phyloP scores from a whole-genome alignment of 169 alveolate genomes.

The Eimeria maxima region DNA sequence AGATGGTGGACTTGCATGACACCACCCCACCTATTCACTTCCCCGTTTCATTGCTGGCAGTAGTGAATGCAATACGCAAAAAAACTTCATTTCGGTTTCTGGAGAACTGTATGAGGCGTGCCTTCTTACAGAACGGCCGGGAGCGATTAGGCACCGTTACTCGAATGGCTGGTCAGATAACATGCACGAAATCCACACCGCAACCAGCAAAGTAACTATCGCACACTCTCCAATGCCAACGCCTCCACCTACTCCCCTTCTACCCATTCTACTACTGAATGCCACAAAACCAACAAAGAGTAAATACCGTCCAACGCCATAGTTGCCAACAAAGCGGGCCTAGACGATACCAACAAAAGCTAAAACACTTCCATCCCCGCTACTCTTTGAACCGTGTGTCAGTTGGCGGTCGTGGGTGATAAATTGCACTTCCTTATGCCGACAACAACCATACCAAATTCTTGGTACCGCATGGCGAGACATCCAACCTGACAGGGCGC shows the following conservation, averaged over 20 bases:
- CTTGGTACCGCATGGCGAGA: neutral
- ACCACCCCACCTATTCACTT: neutral
- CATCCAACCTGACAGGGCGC: neutral
- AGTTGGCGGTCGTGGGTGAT: neutral
- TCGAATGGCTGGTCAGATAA: neutral
- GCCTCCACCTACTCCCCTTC: neutral
- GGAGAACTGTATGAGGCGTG: neutral
- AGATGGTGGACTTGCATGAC: neutral
- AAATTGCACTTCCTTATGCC: neutral
- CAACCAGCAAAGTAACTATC: neutral
- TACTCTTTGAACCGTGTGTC: neutral
- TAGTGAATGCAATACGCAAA: neutral
- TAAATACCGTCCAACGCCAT: neutral
- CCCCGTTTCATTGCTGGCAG: neutral
- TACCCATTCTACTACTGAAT: neutral
- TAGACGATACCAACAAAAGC: neutral
- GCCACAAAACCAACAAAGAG: neutral
- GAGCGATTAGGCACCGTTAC: neutral
- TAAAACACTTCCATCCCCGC: neutral
- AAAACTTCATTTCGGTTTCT: slow-evolving; percentile 1
- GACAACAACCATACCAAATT: neutral
- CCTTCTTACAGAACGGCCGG: neutral
- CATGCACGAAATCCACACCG: neutral
- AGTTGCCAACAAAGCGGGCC: neutral
- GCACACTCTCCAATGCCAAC: neutral